Evolutionary conservation across 1,284 basidiomycete genomes (phyloP), one percentile per base, ranked within the genome.

Genomic region (Leccinum solheimii): DNA sequence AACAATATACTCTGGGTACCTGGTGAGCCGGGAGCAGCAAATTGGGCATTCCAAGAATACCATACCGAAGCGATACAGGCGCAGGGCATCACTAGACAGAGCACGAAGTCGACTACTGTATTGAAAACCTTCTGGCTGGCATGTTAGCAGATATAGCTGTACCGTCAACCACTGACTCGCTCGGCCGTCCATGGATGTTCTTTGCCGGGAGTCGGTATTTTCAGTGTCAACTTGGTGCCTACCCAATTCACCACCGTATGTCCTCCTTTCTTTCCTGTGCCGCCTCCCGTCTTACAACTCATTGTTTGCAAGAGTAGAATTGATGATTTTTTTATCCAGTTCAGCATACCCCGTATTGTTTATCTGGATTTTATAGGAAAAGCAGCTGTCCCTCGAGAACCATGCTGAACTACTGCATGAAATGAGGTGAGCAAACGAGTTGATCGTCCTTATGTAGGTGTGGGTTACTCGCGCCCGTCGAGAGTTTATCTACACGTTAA

Each of bases 1-100:
- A 3, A 79, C 77, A 54, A 80, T 61, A 62, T 75, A 75, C 34
- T 73, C 79, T 80, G 67, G 23, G 34, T 21, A 48, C 57, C 62
- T 73, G 67, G 38, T 80, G 67, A 64, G 49, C 21, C 50, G 3
- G 10, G 19, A 11, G 10, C 19, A 49, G 16, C 6, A 11, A 16
- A n/a, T 21, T 13, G 9, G 23, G 10, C 23, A 13, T 8, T 8
- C 10, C 16, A 16, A 23, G 9, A 27, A 57, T 19, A 60, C 69
- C 8, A 13, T 27, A 72, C 69, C 54, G 36, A 72, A 55, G 57
- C 48, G 40, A 63, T 23, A 5, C 55, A 45, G 10, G 36, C 19
- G 30, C 60, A 62, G 1, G 69, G 70, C 43, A 70, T 55, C 21
- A 63, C 63, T 2, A 71, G 26, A 49, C 69, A 71, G 19, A 72